Conservation (phyloP, 2,329 filamentous ascomycete genomes). For the Furcasterigmium sp. region DNA sequence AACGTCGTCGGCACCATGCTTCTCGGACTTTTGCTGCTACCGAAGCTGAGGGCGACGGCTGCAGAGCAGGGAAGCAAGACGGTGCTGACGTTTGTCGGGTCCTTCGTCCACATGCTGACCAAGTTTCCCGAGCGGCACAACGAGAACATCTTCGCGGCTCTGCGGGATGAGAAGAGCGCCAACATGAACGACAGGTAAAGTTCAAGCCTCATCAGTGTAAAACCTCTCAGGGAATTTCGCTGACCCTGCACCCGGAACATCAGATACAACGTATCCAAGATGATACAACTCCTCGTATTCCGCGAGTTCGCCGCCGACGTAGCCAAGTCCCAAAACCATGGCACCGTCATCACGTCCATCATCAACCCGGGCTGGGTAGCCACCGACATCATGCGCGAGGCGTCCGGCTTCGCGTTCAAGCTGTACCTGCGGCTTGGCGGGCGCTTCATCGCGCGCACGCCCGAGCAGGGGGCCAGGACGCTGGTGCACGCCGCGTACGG, state of each 20-base stretch:
- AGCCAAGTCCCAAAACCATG: neutral
- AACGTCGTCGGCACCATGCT: conserved; percentile 40
- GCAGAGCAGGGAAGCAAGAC: neutral
- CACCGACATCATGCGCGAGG: neutral
- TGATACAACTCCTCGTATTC: neutral
- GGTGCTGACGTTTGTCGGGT: no score
- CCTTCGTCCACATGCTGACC: no score
- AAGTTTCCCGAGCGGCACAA: conserved; percentile 23
- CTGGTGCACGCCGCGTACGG: conserved; percentile 29
- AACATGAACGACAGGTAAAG: conserved; percentile 3
- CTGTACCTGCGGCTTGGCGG: neutral
- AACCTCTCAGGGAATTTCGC: accelerated
- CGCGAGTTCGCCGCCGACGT: conserved; percentile 3
- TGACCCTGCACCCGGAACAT: no score
- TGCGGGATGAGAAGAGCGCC: conserved; percentile 12
- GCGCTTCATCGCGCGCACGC: conserved; percentile 22
- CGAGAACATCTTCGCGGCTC: conserved; percentile 21
- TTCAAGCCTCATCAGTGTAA: neutral
- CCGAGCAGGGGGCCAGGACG: conserved; percentile 31
- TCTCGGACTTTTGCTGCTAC: conserved; percentile 35
- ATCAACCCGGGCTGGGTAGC: neutral
- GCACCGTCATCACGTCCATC: neutral
- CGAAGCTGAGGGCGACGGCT: conserved; percentile 30
- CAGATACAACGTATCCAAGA: conserved; percentile 8
- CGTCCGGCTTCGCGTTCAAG: neutral